A percentile compares a stretch with the other conserved stretches of the same genome.
Evolutionary conservation across 306 rosid genomes (phyloP).

Genomic region (Rosa chinensis): DNA sequence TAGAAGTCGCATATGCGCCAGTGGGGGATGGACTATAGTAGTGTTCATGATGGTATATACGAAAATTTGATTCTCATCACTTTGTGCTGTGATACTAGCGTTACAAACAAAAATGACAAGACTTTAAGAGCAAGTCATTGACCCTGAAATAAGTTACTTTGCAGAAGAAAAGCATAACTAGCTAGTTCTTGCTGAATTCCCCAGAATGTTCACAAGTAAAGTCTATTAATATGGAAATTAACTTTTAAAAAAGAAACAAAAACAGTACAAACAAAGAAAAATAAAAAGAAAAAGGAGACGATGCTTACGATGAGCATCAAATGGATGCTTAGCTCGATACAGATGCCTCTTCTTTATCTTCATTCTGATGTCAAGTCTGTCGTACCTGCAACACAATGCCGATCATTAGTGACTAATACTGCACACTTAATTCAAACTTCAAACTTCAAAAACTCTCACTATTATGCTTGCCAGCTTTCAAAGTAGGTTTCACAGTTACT

Average conservation of each 20-base stretch:
- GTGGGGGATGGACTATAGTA: background rate
- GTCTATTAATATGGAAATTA: too few species aligned
- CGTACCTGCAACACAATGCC: background rate
- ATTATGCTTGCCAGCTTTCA: background rate
- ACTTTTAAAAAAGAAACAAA: background rate
- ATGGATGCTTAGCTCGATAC: conserved; percentile 52
- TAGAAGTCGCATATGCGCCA: background rate
- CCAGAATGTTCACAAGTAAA: background rate
- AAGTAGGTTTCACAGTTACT: background rate
- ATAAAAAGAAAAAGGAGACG: background rate
- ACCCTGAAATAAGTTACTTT: background rate
- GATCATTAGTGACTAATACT: background rate
- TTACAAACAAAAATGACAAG: background rate
- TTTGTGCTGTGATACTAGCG: background rate
- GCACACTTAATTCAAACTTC: conserved; percentile 10
- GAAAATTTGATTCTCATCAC: background rate
- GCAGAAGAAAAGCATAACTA: background rate
- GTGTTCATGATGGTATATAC: background rate
- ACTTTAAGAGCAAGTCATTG: background rate
- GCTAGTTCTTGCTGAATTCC: background rate
- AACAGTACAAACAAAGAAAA: background rate
- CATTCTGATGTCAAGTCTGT: conserved; percentile 7
- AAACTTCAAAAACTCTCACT: background rate
- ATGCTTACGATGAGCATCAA: conserved; percentile 56
- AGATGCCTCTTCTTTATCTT: conserved; percentile 49